Percentiles rank a stretch among this genome's conserved stretches.
Evolutionary conservation across 306 rosid genomes (phyloP).

Genomic region (Neltuma alba): DNA sequence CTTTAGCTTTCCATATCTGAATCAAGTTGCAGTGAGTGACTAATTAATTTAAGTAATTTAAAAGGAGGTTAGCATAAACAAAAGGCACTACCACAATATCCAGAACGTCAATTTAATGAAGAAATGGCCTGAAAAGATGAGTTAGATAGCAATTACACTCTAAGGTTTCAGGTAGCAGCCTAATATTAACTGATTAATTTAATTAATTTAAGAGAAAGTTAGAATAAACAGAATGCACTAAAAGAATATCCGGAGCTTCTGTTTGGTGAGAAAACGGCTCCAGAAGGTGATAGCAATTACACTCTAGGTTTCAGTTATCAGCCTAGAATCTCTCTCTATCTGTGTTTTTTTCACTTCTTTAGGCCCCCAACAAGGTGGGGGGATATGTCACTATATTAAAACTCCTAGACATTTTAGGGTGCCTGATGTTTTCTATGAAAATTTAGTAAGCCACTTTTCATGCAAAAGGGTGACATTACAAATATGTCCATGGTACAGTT

Average conservation of each 20-base stretch:
- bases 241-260: conserved; percentile 21
- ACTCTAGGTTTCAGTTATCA: conserved; percentile 17
- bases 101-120: conserved; percentile 9
- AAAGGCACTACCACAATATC: conserved; percentile 29
- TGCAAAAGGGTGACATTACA: conserved; percentile 3
- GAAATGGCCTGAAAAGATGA: conserved; percentile 21
- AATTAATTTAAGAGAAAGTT: conserved; percentile 22
- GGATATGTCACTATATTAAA: neutral
- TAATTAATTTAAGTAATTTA: conserved; percentile 30
- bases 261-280: conserved; percentile 10
- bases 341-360: too few species aligned
- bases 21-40: conserved; percentile 42
- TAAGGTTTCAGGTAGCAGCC: conserved; percentile 17
- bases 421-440: conserved; percentile 17
- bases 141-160: conserved; percentile 13
- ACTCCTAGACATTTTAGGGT: conserved; percentile 2
- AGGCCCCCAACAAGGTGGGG: too few species aligned
- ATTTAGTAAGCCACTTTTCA: conserved; percentile 19
- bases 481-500: conserved; percentile 25
- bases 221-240: conserved; percentile 30
- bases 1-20: conserved; percentile 98
- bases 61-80: conserved; percentile 33
- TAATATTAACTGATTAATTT: conserved; percentile 28
- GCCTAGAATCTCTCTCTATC: neutral
- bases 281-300: conserved; percentile 19